Evolutionary conservation across 371 early-diverging fungal genomes (phyloP), one percentile per base, ranked within the genome.

Genomic region (Saksenaea vasiformis): DNA sequence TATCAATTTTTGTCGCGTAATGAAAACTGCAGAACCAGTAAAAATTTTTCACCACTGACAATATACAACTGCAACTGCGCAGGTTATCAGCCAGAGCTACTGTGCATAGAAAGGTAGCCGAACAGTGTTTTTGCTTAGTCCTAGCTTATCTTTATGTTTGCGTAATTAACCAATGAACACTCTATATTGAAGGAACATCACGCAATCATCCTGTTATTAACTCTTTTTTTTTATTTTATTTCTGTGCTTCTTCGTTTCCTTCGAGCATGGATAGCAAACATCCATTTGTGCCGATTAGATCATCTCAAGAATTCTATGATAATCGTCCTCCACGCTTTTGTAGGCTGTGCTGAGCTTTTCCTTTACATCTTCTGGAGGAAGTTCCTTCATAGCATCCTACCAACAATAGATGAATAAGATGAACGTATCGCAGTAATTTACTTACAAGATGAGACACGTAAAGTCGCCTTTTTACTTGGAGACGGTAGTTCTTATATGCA

Each of bases 381-480:
- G 69, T 0, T 77, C 85, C 17, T 73, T 73, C 62, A 94, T 71
- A 39, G 77, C 77, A 64, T 93, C 92, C 81, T 87, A 67, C 17
- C 28, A 38, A 58, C 55, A 55, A 31, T 4, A 47, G 51, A 14
- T 22, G 9, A 47, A 27, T 43, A 34, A 65, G 47, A 15, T 14
- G 44, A 14, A 38, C 58, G 14, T 2, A 19, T 19, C 5, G 1
- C 11, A 19, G 19, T 47, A 10, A 26, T 22, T 13, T 14, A 65
- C 76, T 67, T 77, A 85, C 91, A 69, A 80, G 73, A 72, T 95
- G 94, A 61, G 90, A 90, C 27, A 78, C 70, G 71, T 87, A 96
- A 17, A 96, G 75, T 36, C 96, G 76, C 56, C 84, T 77, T 75
- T 96, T 96, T 15, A 96, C 92, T 66, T 87, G 90, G 47, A 95